Conservation (phyloP, 2,329 filamentous ascomycete genomes). For the Penicillium sp. region DNA sequence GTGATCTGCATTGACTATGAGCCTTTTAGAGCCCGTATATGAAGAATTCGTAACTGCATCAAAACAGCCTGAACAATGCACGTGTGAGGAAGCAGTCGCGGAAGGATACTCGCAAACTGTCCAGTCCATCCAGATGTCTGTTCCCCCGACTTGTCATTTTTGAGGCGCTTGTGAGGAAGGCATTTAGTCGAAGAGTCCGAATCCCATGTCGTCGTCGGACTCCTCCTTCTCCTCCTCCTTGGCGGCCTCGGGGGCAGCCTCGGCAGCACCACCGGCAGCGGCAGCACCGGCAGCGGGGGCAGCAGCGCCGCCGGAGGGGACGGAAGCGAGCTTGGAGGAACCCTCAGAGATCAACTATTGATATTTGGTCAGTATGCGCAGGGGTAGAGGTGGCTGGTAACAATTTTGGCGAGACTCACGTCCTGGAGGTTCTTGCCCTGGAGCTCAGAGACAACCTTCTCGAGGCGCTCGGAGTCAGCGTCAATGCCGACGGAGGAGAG, state of each 20-base stretch:
- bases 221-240: constrained; percentile 77
- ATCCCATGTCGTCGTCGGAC: constrained; percentile 69
- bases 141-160: constrained; percentile 62
- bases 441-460: constrained; percentile 76
- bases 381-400: background rate
- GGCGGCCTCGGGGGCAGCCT: constrained; percentile 60
- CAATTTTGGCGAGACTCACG: constrained; percentile 51
- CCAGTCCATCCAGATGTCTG: constrained; percentile 29
- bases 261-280: constrained; percentile 62
- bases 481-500: constrained; percentile 93
- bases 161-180: constrained; percentile 22
- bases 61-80: constrained; percentile 29
- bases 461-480: constrained; percentile 79
- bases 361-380: constrained; percentile 10
- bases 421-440: constrained; percentile 69
- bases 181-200: constrained; percentile 61
- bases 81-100: constrained; percentile 25
- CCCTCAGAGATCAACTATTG: constrained; percentile 82
- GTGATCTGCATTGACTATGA: constrained; percentile 33
- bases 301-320: constrained; percentile 78
- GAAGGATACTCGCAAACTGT: constrained; percentile 26
- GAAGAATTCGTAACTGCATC: constrained; percentile 34
- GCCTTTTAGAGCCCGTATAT: constrained; percentile 29
- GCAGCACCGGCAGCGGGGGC: constrained; percentile 48
- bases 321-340: constrained; percentile 89